A percentile compares a stretch with the other conserved stretches of the same genome.
Evolutionary conservation across 2,329 filamentous ascomycete genomes (phyloP).

Genomic region (Phaeosphaeria sp.): DNA sequence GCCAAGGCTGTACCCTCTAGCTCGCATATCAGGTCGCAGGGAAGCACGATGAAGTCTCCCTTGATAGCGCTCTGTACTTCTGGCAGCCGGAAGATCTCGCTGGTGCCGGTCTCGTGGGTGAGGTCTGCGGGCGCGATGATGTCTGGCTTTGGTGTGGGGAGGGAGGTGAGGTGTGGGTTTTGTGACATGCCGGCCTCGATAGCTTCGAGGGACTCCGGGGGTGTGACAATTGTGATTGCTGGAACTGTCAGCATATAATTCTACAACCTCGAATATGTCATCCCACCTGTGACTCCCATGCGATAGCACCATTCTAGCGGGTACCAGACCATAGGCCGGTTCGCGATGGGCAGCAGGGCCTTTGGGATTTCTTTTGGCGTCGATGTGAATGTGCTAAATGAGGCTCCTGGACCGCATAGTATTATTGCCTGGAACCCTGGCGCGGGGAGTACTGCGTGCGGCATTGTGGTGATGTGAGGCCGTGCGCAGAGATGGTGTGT

Average conservation of each 20-base stretch:
- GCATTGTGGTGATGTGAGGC: conserved; percentile 62
- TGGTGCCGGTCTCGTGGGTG: conserved; percentile 85
- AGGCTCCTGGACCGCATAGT: conserved; percentile 81
- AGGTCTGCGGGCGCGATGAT: conserved; percentile 78
- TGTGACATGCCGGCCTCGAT: conserved; percentile 75
- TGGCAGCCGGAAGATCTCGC: conserved; percentile 82
- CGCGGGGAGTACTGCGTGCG: conserved; percentile 76
- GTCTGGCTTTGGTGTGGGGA: conserved; percentile 76
- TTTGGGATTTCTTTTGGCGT: conserved; percentile 83
- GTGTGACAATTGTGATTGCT: conserved; percentile 65
- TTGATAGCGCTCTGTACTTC: conserved; percentile 81
- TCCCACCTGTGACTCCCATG: conserved; percentile 73
- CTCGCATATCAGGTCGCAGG: conserved; percentile 93
- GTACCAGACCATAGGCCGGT: conserved; percentile 90
- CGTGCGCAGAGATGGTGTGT: neutral
- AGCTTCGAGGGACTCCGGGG: conserved; percentile 65
- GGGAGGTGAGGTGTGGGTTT: conserved; percentile 76
- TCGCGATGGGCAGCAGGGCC: conserved; percentile 81
- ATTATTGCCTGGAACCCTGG: conserved; percentile 84
- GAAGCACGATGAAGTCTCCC: conserved; percentile 86
- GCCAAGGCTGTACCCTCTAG: conserved; percentile 81
- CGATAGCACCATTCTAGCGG: conserved; percentile 85
- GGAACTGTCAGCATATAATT: conserved; percentile 5
- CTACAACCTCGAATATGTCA: neutral
- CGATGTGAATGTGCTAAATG: conserved; percentile 81